Percentiles rank a stretch among this genome's conserved stretches.
phyloP scores from a whole-genome alignment of 1,284 basidiomycete species.

The Singerocomus inundabilis region DNA sequence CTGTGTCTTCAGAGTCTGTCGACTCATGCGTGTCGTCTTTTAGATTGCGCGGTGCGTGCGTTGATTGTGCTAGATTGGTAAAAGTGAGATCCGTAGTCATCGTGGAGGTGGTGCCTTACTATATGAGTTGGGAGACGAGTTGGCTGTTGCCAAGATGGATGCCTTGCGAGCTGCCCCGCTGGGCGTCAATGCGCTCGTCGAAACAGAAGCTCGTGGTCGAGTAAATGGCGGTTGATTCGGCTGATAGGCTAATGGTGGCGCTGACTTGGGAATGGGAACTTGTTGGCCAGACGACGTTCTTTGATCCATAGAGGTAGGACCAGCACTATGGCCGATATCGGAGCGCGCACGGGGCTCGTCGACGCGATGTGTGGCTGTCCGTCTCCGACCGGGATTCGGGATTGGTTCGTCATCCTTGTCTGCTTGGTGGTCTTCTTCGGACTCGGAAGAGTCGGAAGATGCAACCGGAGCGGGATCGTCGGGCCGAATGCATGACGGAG shows the following conservation, averaged over 20 bases:
- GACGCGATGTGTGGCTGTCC: slow-evolving; percentile 20
- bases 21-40: slow-evolving; percentile 22
- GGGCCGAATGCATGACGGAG: slow-evolving; percentile 19
- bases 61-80: slow-evolving; percentile 12
- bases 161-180: slow-evolving; percentile 38
- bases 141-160: slow-evolving; percentile 29
- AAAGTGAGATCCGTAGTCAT: background rate
- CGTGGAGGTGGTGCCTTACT: slow-evolving; percentile 16
- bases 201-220: slow-evolving; percentile 31
- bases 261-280: slow-evolving; percentile 6
- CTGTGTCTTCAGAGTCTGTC: slow-evolving; percentile 25
- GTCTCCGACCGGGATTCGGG: slow-evolving; percentile 21
- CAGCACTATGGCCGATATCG: slow-evolving; percentile 13
- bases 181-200: slow-evolving; percentile 42
- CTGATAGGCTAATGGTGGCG: slow-evolving; percentile 8
- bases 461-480: slow-evolving; percentile 19
- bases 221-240: slow-evolving; percentile 11
- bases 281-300: slow-evolving; percentile 1
- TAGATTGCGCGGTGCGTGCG: slow-evolving; percentile 1
- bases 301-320: slow-evolving; percentile 1
- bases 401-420: slow-evolving; percentile 33
- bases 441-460: slow-evolving; percentile 32
- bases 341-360: slow-evolving; percentile 16
- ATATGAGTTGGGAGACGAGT: slow-evolving; percentile 14
- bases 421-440: slow-evolving; percentile 34